Evolutionary conservation across 345 rosid genomes (phyloP).

Genomic region (Diplotaxis tenuifolia): DNA sequence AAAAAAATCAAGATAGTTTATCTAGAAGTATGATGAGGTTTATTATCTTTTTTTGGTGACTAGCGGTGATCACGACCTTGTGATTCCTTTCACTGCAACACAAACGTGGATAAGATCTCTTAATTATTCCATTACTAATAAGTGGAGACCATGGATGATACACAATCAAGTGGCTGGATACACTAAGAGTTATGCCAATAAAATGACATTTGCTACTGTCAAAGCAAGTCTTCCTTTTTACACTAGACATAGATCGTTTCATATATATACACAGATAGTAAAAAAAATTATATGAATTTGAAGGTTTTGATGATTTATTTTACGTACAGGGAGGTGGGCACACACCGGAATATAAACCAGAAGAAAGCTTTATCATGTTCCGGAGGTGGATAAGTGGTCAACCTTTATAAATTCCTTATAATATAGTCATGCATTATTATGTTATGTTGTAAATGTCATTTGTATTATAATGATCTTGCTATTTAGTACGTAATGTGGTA

Average conservation of each 20-base stretch:
- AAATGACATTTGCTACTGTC: slow-evolving; percentile 62
- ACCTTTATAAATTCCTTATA: neutral
- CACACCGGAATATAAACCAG: no score
- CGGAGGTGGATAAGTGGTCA: no score
- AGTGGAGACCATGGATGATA: slow-evolving; percentile 58
- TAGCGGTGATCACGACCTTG: slow-evolving; percentile 64
- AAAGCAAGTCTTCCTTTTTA: slow-evolving; percentile 40
- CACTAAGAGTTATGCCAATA: slow-evolving; percentile 53
- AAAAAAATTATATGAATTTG: no score
- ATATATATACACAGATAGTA: neutral
- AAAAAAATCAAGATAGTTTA: neutral
- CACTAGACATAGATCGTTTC: neutral
- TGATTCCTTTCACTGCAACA: slow-evolving; percentile 45
- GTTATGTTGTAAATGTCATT: neutral
- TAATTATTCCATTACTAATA: slow-evolving; percentile 45
- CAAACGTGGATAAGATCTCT: slow-evolving; percentile 55
- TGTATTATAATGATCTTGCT: no score
- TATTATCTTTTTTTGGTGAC: neutral
- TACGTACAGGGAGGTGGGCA: slow-evolving; percentile 70
- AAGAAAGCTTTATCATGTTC: no score
- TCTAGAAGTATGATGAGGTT: neutral
- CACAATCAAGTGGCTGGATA: slow-evolving; percentile 50
- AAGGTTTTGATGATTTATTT: neutral
- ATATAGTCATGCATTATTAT: neutral
- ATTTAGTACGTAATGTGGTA: neutral